Base-by-base conservation (phyloP, 192 early-diverging fungal genomes). In the Linnemannia zychae region DNA sequence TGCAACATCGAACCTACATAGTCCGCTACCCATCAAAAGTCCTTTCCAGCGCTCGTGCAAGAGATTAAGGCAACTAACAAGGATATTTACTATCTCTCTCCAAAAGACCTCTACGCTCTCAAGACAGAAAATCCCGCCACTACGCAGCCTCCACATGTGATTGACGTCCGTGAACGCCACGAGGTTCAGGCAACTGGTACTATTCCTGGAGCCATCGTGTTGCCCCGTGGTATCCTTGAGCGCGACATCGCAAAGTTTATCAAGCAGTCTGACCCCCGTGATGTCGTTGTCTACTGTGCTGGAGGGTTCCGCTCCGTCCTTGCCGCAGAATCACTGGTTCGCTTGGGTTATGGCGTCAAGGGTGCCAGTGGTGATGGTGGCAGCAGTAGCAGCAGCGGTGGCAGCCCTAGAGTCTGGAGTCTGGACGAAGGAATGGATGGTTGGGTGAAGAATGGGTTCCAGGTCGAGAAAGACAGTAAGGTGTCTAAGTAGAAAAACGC, bases 271-370 rank as follows among this genome's bases (percentile, higher is more conserved):
- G 86, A 84, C 71, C 72, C 86, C 20, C 83, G 87, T 67, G 83
- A 88, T 28, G 76, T 92, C 36, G 84, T 92, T 28, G 67, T 92
- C 15, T 92, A 92, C 75, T 92, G 91, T 75, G 91, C 91, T 18
- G 91, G 91, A n/a, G 91, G 91, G 4, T 77, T 89, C 33, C 80
- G 84, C 22, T 90, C 89, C 50, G 71, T 90, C 24, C 74, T 92
- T 67, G 89, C 91, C 1, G 91, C 91, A 16, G 89, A 89, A 75
- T 84, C 85, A 57, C 63, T 92, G 53, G 75, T 89, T n/a, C 70
- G 89, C 17, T 60, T 92, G 28, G 91, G 91, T 1, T 92, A 92
- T 63, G 83, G 82, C 22, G 72, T 38, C 11, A 44, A 44, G 9
- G 40, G 40, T 6, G 20, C 24, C 12, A 49, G 48, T 13, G 48